Conservation (phyloP, 2,329 filamentous ascomycete species). For the Kalmusia sp. region DNA sequence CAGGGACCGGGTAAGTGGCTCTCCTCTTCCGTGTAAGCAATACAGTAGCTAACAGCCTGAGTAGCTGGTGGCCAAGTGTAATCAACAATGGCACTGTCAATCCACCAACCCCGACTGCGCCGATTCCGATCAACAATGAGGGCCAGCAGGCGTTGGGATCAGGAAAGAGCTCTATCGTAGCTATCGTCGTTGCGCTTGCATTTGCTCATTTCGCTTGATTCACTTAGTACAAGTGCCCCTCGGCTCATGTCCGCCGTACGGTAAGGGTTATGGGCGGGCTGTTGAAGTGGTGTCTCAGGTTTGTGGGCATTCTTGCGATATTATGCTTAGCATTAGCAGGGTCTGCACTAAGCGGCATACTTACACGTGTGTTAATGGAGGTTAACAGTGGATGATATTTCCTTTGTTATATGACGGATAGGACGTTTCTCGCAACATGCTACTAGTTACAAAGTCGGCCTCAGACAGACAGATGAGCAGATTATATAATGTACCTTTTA, state of each 20-base stretch:
- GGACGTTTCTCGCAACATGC: conserved; percentile 35
- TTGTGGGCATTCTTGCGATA: conserved; percentile 27
- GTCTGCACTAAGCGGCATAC: conserved; percentile 24
- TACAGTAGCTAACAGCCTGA: background rate
- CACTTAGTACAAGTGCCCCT: background rate
- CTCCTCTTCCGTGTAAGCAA: background rate
- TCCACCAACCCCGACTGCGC: conserved; percentile 31
- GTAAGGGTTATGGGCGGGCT: conserved; percentile 14
- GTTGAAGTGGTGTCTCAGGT: conserved; percentile 20
- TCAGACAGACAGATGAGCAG: conserved; percentile 25
- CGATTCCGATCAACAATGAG: conserved; percentile 28
- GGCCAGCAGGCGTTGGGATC: conserved; percentile 26
- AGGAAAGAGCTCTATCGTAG: conserved; percentile 32
- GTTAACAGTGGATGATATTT: conserved; percentile 25
- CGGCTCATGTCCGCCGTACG: conserved; percentile 11
- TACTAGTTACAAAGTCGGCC: conserved; percentile 35
- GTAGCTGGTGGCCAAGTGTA: background rate
- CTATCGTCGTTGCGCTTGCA: conserved; percentile 33
- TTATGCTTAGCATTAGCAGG: conserved; percentile 22
- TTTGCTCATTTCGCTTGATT: conserved; percentile 36
- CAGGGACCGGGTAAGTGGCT: conserved; percentile 35
- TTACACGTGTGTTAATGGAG: conserved; percentile 22
- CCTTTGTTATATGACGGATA: conserved; percentile 31
- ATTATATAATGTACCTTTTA: conserved; percentile 32
- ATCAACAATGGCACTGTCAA: conserved; percentile 29